Conservation (phyloP, 2,329 filamentous ascomycete species). For the Penicillium sp. region DNA sequence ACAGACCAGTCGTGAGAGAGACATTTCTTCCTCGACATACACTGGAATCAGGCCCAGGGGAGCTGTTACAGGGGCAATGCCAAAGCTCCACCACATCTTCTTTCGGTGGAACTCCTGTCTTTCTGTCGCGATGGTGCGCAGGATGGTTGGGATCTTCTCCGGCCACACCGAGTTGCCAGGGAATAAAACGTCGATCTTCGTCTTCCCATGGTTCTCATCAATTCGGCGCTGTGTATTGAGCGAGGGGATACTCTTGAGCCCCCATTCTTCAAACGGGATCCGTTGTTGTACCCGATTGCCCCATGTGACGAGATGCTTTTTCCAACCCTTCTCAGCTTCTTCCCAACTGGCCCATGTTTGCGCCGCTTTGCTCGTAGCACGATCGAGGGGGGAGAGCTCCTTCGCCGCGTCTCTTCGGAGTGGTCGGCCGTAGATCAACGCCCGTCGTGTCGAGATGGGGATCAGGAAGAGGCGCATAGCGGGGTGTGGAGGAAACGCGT, state of each 20-base stretch:
- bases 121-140: slow-evolving; percentile 72
- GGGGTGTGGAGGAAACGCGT: slow-evolving; percentile 10
- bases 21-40: slow-evolving; percentile 62
- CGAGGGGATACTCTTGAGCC: slow-evolving; percentile 87
- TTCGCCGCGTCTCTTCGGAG: slow-evolving; percentile 57
- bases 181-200: slow-evolving; percentile 67
- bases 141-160: slow-evolving; percentile 61
- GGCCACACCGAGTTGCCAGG: slow-evolving; percentile 67
- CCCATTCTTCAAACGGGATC: slow-evolving; percentile 97
- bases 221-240: slow-evolving; percentile 64
- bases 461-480: slow-evolving; percentile 90
- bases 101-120: slow-evolving; percentile 72
- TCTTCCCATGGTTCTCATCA: slow-evolving; percentile 62
- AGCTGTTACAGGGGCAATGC: slow-evolving; percentile 76
- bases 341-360: slow-evolving; percentile 85
- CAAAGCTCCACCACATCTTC: slow-evolving; percentile 74
- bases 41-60: slow-evolving; percentile 82
- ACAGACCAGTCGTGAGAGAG: not conserved
- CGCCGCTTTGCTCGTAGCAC: slow-evolving; percentile 66
- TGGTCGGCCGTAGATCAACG: slow-evolving; percentile 87
- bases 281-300: slow-evolving; percentile 81
- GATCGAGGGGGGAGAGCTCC: slow-evolving; percentile 63
- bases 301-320: slow-evolving; percentile 78
- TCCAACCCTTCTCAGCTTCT: slow-evolving; percentile 78
- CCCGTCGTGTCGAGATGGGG: slow-evolving; percentile 85